A percentile compares a stretch with the other conserved stretches of the same genome.
phyloP scores from a whole-genome alignment of 1,284 basidiomycete genomes.

The Tilletia indica region DNA sequence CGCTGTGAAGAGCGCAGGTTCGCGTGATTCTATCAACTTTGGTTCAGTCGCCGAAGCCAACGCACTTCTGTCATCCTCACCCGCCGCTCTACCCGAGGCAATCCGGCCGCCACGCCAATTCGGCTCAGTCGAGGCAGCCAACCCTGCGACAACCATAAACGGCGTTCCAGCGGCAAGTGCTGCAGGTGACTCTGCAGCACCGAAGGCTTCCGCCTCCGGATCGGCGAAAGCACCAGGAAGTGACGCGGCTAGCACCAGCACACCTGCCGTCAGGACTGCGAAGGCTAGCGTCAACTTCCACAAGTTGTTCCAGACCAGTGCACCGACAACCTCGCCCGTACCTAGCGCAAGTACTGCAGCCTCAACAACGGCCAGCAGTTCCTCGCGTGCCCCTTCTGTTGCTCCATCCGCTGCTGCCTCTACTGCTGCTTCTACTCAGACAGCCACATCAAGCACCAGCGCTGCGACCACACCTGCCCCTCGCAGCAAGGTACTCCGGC shows the following conservation, averaged over 20 bases:
- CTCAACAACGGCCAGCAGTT: not conserved
- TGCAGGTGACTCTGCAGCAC: not conserved
- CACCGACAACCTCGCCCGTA: constrained; percentile 22
- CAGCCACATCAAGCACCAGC: not conserved
- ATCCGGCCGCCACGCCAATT: constrained; percentile 53
- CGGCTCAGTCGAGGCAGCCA: constrained; percentile 51
- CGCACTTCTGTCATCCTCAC: constrained; percentile 57
- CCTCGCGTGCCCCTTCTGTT: not conserved
- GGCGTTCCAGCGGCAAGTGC: not conserved
- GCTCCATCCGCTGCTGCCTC: constrained; percentile 3
- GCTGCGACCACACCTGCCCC: constrained; percentile 8
- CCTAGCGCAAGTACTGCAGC: constrained; percentile 20
- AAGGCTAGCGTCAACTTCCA: constrained; percentile 47
- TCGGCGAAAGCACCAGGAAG: not conserved
- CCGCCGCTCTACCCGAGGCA: constrained; percentile 55
- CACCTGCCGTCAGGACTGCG: not conserved
- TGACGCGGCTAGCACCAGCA: not conserved
- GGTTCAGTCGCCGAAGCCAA: constrained; percentile 57
- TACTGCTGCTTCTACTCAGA: not conserved
- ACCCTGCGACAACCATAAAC: constrained; percentile 29
- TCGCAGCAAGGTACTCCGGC: constrained; percentile 4
- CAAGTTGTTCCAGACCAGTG: constrained; percentile 52
- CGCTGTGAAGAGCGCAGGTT: constrained; percentile 20
- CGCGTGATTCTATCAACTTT: constrained; percentile 54
- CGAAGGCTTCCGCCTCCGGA: not conserved